Percentiles rank a stretch among this genome's conserved stretches.
Evolutionary conservation across 257 asterid species (phyloP).

Genomic region (Nyctanthes arbortristis): DNA sequence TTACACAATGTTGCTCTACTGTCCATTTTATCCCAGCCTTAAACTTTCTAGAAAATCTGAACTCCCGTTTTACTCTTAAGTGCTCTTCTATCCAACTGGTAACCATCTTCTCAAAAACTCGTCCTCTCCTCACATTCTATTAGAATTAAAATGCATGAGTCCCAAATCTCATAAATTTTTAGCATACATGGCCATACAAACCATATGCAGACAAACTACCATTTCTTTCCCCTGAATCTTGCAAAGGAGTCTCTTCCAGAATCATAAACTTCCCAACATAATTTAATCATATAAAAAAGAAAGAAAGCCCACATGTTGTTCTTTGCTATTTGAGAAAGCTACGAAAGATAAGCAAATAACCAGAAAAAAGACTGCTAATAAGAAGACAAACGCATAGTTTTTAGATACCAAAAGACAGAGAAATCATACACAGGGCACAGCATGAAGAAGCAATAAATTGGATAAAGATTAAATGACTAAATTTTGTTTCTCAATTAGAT

Average conservation of each 20-base stretch:
- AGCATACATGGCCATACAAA: neutral
- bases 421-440: too few species aligned
- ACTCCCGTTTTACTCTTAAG: neutral
- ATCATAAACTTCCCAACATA: neutral
- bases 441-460: too few species aligned
- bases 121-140: neutral
- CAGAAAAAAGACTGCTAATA: neutral
- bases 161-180: neutral
- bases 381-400: neutral
- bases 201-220: neutral
- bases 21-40: neutral
- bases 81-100: neutral
- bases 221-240: neutral
- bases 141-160: neutral
- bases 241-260: neutral
- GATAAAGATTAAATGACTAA: too few species aligned
- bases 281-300: neutral
- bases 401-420: neutral
- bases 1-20: neutral
- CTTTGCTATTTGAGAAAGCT: neutral
- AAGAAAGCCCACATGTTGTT: neutral
- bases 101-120: neutral
- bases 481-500: too few species aligned
- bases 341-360: neutral
- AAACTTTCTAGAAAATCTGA: neutral